Base-by-base conservation (phyloP, 352 stramenopile species). In the Pythium oligandrum region DNA sequence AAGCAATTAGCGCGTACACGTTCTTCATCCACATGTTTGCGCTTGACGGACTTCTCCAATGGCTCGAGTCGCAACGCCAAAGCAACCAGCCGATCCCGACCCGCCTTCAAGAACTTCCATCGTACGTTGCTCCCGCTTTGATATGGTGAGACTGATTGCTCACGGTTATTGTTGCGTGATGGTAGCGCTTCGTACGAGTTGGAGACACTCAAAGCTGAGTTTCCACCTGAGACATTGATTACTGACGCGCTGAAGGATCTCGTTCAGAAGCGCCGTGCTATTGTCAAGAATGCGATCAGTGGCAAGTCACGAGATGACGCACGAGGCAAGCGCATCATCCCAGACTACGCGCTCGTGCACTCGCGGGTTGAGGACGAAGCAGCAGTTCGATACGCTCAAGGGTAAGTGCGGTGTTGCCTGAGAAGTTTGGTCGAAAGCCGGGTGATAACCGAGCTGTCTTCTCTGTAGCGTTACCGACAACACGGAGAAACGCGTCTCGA, bases 21-120 rank as follows among this genome's bases (percentile, higher is more conserved):
- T 92, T 87, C 40, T 96, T 90, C 62, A 90, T 95, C 43, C 72
- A 80, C 53, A 51, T 93, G 17, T 95, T 76, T 38, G 86, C 81
- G 30, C 59, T 95, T 6, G 67, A 90, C 3, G 72, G 61, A 7
- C 55, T 93, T 32, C 55, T 90, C 6, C n/a, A 35, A 3, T 61
- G 53, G 59, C 31, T 61, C 1, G 59, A 66, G 39, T 1, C 38
- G 1, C 50, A 26, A 26, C 17, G 17, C 17, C 17, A 26, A 26
- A 26, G 17, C 17, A 26, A 26, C 17, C 17, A 26, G 17, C 17
- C 17, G 17, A 26, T 26, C 17, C 17, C 17, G 17, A 26, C 17
- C 17, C 17, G 17, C 17, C 17, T 26, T 26, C 17, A 26, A 26
- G 17, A 26, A 26, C 17, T 26, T 26, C 17, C 17, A 26, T 26